Evolutionary conservation across 805 yeast species (phyloP).

Genomic region (Myxozyma udenii): DNA sequence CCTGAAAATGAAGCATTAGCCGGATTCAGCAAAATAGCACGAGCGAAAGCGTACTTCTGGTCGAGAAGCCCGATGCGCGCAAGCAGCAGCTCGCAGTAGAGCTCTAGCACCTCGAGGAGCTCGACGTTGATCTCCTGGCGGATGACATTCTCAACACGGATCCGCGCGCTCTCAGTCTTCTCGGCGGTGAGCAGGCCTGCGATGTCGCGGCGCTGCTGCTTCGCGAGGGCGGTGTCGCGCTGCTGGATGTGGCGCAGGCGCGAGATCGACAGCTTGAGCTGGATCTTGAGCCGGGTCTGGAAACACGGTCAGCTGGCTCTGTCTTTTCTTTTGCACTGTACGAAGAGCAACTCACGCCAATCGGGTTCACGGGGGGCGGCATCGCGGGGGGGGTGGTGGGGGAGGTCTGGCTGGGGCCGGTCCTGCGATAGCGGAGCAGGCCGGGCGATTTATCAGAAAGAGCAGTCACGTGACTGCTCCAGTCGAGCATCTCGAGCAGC

Average conservation of each 20-base stretch:
- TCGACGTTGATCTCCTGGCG: slow-evolving; percentile 79
- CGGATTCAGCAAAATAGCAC: neutral
- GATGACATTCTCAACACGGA: slow-evolving; percentile 78
- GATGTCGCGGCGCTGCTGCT: slow-evolving; percentile 65
- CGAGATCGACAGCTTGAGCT: slow-evolving; percentile 65
- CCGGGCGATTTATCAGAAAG: no score
- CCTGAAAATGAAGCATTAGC: slow-evolving; percentile 3
- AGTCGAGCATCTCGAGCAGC: no score
- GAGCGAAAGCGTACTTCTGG: slow-evolving; percentile 34
- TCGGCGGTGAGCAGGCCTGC: slow-evolving; percentile 69
- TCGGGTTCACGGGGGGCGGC: neutral
- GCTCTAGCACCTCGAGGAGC: slow-evolving; percentile 70
- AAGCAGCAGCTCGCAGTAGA: slow-evolving; percentile 74
- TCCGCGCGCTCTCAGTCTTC: slow-evolving; percentile 77
- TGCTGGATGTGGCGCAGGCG: slow-evolving; percentile 69
- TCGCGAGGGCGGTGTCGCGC: slow-evolving; percentile 69
- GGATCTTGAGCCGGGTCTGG: slow-evolving; percentile 32
- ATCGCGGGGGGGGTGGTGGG: neutral
- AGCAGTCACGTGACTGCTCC: no score
- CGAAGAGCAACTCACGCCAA: slow-evolving; percentile 5
- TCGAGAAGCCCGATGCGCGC: slow-evolving; percentile 68
- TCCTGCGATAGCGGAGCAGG: no score
- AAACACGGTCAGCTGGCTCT: neutral
- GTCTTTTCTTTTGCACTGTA: no score
- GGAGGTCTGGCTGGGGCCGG: neutral